Evolutionary conservation across 805 yeast species (phyloP).

Genomic region (Ascoidea rubescens): DNA sequence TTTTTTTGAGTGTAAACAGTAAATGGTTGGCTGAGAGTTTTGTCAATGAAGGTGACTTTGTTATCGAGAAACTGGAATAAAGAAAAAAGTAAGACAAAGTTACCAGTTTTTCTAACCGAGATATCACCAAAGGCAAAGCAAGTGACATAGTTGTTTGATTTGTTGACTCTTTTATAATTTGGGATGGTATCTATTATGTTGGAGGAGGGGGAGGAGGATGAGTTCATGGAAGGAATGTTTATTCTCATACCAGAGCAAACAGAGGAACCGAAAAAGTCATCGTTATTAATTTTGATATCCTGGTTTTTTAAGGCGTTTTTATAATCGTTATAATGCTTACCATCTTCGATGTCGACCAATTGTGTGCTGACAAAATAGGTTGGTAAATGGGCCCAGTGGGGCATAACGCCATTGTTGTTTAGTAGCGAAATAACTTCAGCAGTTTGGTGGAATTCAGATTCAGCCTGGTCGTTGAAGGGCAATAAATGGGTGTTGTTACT

Average conservation of each 20-base stretch:
- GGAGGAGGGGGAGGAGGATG: too few relatives aligned
- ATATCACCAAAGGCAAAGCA: conserved; percentile 20
- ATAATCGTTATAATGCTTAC: background rate
- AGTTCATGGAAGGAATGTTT: background rate
- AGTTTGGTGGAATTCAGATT: conserved; percentile 1
- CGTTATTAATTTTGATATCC: background rate
- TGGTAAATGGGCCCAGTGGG: conserved; percentile 4
- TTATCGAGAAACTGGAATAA: conserved; percentile 17
- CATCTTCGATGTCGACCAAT: conserved; percentile 3
- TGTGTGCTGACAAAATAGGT: conserved; percentile 9
- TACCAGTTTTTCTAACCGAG: conserved; percentile 17
- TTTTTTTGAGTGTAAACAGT: conserved; percentile 19
- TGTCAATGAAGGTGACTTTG: conserved; percentile 12
- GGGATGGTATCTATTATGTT: conserved; percentile 3
- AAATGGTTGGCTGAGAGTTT: conserved; percentile 12
- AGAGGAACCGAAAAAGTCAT: background rate
- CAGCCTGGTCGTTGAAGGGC: background rate
- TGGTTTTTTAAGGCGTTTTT: background rate
- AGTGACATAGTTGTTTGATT: conserved; percentile 13
- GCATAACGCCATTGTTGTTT: conserved; percentile 2
- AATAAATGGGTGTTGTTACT: background rate
- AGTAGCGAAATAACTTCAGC: conserved; percentile 6
- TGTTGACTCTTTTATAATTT: background rate
- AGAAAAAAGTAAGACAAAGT: conserved; percentile 15
- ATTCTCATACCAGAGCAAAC: background rate